Percentiles rank a stretch among this genome's conserved stretches.
phyloP scores from a whole-genome alignment of 2,329 filamentous ascomycete genomes.

The Cordyceps farinosa region DNA sequence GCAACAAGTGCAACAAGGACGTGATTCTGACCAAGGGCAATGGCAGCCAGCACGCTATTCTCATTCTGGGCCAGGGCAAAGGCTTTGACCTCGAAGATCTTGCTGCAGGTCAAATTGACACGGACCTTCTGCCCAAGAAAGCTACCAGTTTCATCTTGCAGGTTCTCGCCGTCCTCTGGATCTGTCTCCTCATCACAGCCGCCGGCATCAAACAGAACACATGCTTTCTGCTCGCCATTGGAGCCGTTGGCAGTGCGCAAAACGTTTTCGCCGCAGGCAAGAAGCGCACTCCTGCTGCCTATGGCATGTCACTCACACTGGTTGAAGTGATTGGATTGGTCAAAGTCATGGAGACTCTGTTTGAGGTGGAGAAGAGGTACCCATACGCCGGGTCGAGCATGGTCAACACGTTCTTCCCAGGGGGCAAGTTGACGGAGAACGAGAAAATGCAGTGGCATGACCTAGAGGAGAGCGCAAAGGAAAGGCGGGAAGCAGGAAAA shows the following conservation, averaged over 20 bases:
- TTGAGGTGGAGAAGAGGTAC: conserved; percentile 18
- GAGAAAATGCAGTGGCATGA: too few species aligned
- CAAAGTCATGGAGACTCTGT: conserved; percentile 20
- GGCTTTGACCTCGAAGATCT: conserved; percentile 42
- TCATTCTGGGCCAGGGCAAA: conserved; percentile 31
- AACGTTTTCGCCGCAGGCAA: conserved; percentile 35
- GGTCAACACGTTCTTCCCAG: too few species aligned
- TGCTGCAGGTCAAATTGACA: conserved; percentile 26
- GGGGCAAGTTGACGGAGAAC: too few species aligned
- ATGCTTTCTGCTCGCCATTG: conserved; percentile 41
- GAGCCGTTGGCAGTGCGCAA: conserved; percentile 38
- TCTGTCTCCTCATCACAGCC: conserved; percentile 38
- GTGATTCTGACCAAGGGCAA: conserved; percentile 39
- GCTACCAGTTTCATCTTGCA: conserved; percentile 24
- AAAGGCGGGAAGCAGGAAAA: too few species aligned
- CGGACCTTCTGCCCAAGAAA: not conserved
- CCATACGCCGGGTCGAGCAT: too few species aligned
- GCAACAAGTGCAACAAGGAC: conserved; percentile 28
- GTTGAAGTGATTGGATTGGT: conserved; percentile 12
- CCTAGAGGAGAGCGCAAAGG: too few species aligned
- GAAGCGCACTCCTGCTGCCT: conserved; percentile 27
- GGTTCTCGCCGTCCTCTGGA: conserved; percentile 34
- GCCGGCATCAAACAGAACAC: conserved; percentile 34
- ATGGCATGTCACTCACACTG: conserved; percentile 25
- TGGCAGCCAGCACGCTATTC: conserved; percentile 37